phyloP scores from a whole-genome alignment of 2,329 filamentous ascomycete species.

The Aureobasidium sp. region DNA sequence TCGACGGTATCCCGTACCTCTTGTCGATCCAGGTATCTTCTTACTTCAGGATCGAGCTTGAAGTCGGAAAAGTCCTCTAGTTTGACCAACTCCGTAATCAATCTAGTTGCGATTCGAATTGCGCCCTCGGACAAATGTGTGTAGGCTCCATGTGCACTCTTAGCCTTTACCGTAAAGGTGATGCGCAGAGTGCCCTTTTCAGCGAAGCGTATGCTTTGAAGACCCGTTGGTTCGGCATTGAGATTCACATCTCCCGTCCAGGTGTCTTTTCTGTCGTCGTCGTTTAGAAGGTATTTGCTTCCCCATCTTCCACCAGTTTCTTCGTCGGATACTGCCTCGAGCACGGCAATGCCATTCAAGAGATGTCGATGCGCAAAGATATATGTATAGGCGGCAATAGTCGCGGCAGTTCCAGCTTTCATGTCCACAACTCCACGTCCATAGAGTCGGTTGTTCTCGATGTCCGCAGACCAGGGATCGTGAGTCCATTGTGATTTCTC shows the following conservation, averaged over 20 bases:
- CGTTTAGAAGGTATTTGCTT: conserved; percentile 30
- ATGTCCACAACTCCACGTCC: conserved; percentile 37
- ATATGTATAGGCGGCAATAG: conserved; percentile 32
- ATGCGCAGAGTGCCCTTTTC: conserved; percentile 38
- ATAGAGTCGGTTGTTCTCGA: conserved; percentile 27
- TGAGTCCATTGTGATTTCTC: conserved; percentile 26
- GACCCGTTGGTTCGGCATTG: conserved; percentile 32
- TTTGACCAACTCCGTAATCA: conserved; percentile 26
- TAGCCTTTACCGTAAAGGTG: conserved; percentile 28
- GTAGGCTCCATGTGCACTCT: conserved; percentile 34
- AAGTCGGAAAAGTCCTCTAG: conserved; percentile 22
- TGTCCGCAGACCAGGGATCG: conserved; percentile 32
- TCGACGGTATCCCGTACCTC: conserved; percentile 28
- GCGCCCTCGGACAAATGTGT: conserved; percentile 33
- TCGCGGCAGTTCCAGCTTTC: conserved; percentile 36
- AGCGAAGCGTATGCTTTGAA: conserved; percentile 34
- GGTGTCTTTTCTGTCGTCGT: conserved; percentile 19
- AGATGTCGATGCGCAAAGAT: conserved; percentile 19
- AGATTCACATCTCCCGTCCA: conserved; percentile 35
- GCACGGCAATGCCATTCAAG: conserved; percentile 11
- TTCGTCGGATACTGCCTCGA: conserved; percentile 34
- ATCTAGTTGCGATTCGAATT: conserved; percentile 27
- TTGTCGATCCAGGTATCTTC: conserved; percentile 23
- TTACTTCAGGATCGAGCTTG: conserved; percentile 23
- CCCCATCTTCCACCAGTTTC: conserved; percentile 34